These are phyloP conservation scores for Fusarium sp. DNA, from an alignment of 2,329 filamentous ascomycete species.

Conservation along the genomic window DNA sequence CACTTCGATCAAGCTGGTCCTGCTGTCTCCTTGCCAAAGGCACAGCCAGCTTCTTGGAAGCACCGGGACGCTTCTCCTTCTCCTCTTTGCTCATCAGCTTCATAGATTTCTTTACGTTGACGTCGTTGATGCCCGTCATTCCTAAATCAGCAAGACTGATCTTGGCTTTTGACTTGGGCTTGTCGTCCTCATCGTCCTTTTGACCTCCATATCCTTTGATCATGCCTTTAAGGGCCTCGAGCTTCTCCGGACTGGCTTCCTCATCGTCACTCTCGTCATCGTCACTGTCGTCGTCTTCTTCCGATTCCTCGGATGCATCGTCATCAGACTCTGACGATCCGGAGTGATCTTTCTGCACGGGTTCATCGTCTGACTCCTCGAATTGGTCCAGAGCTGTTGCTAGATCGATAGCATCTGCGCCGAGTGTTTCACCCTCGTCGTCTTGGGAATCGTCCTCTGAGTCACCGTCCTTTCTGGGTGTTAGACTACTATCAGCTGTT, in stretches of 20 bases:
- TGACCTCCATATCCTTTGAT: constrained; percentile 76
- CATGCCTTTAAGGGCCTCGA: constrained; percentile 73
- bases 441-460: constrained; percentile 65
- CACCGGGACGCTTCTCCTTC: constrained; percentile 58
- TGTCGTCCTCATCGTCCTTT: constrained; percentile 61
- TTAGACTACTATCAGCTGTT: constrained; percentile 1
- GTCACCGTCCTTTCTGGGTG: constrained; percentile 59
- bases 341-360: constrained; percentile 56
- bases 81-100: constrained; percentile 77
- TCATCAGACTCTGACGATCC: constrained; percentile 58
- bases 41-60: constrained; percentile 77
- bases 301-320: constrained; percentile 52
- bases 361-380: constrained; percentile 60
- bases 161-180: constrained; percentile 66
- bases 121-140: constrained; percentile 76
- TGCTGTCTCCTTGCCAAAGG: constrained; percentile 88
- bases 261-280: constrained; percentile 58
- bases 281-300: constrained; percentile 59
- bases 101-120: constrained; percentile 79
- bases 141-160: constrained; percentile 80
- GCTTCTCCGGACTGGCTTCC: constrained; percentile 62
- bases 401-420: constrained; percentile 68
- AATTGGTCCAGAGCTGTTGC: constrained; percentile 66
- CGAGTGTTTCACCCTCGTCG: constrained; percentile 67
- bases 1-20: constrained; percentile 81